Conservation (phyloP, 805 yeast species). For the Myxozyma nipponensis region DNA sequence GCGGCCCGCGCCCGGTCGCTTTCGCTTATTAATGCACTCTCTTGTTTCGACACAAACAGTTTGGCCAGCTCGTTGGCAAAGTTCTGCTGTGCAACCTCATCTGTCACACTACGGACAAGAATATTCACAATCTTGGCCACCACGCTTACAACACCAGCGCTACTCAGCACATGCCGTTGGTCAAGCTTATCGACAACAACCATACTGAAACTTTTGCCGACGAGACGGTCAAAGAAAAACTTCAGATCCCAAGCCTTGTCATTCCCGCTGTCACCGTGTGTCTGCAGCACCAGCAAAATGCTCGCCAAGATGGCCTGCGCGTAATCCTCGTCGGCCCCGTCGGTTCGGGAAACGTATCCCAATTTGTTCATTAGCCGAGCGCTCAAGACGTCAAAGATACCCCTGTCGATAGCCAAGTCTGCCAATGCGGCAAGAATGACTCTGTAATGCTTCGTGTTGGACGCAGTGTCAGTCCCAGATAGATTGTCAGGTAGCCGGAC, state of each 20-base stretch:
- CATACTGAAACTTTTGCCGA: conserved; percentile 27
- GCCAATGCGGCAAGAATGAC: conserved; percentile 36
- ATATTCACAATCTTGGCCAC: conserved; percentile 30
- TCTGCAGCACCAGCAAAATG: conserved; percentile 31
- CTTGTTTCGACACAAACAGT: conserved; percentile 10
- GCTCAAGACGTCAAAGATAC: conserved; percentile 40
- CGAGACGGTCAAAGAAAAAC: conserved; percentile 23
- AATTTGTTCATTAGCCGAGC: conserved; percentile 41
- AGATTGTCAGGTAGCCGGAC: conserved; percentile 47
- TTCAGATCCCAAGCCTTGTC: conserved; percentile 28
- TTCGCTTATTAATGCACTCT: conserved; percentile 13
- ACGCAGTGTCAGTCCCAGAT: not conserved
- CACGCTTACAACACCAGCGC: conserved; percentile 19
- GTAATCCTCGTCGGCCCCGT: conserved; percentile 14
- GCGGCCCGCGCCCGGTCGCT: conserved; percentile 7
- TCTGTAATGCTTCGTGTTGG: conserved; percentile 32
- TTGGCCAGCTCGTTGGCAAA: conserved; percentile 19
- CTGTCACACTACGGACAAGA: conserved; percentile 27
- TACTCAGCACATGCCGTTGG: not conserved
- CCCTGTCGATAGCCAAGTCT: conserved; percentile 35
- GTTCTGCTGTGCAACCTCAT: conserved; percentile 16
- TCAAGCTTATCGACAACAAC: conserved; percentile 12
- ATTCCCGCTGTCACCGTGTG: conserved; percentile 12
- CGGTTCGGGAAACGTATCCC: conserved; percentile 9
- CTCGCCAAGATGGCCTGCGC: conserved; percentile 33